Evolutionary conservation across 2,329 filamentous ascomycete species (phyloP), one percentile per base, ranked within the genome.

Genomic region (Pseudogymnoascus sp.): DNA sequence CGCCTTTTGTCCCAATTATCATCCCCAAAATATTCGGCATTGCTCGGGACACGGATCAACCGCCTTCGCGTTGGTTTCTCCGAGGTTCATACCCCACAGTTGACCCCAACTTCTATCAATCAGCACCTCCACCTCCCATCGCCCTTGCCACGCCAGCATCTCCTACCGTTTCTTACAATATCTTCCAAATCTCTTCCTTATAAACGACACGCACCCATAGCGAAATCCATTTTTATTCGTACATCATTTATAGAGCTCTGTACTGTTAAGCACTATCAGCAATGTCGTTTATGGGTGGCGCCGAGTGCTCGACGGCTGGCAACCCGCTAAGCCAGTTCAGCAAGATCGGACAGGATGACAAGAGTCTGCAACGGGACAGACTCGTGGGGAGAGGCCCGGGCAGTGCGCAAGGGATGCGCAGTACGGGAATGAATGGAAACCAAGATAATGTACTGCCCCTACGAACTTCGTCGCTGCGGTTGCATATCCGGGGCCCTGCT

Each of bases 301-400:
- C 93, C 70, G 94, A 97, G 79, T 99, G 94, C 82, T 97, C 93
- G 63, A 95, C 94, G 65, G 92, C 90, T 67, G 91, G 89, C 72
- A 99, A 99, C 76, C 94, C 95, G 63, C 86, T 99, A 71, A 93
- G 91, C 74, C 94, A 97, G 80, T 96, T 99, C 75, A 91, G 92
- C 67, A 99, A 99, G 77, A 92, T 97, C 76, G 91, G 94, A 63
- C 90, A 95, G 73, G 91, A 96, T 82, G 94, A 99, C 79, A 96
- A 92, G 78, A 94, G 90, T 63, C 80, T 97, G 63, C 94, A 97
- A 78, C 84, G 92, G 71, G 94, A 99, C 76, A 86, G 94, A 64
- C 81, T 97, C 65, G 87, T 90, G 64, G 91, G 90, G 66, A 81
- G 88, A 67, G 87, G 86, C 0, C 88, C 90, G 0, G 87, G 83